These are phyloP conservation scores for Ustilago esculenta DNA, from an alignment of 1,284 basidiomycete species.

Conservation along the genomic window DNA sequence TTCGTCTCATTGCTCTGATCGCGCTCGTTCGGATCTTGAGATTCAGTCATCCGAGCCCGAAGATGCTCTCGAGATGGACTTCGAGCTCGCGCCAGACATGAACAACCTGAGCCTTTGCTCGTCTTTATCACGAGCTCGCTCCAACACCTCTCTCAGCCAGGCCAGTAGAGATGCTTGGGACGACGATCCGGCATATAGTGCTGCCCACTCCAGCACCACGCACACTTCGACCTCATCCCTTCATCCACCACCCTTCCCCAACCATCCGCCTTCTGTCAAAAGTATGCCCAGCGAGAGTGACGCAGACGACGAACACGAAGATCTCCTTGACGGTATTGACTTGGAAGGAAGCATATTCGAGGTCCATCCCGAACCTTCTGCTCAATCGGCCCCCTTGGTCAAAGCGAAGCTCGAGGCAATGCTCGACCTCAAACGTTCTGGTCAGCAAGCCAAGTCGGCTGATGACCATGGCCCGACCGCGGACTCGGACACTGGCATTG, in stretches of 20 bases:
- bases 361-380: neutral
- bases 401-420: slow-evolving; percentile 47
- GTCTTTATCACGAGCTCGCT: slow-evolving; percentile 34
- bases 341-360: slow-evolving; percentile 51
- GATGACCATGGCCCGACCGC: slow-evolving; percentile 1
- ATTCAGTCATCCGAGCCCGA: slow-evolving; percentile 20
- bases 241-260: slow-evolving; percentile 11
- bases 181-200: slow-evolving; percentile 16
- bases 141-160: slow-evolving; percentile 36
- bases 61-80: slow-evolving; percentile 39
- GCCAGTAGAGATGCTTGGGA: slow-evolving; percentile 41
- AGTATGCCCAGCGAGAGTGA: slow-evolving; percentile 45
- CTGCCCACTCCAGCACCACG: slow-evolving; percentile 8
- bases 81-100: slow-evolving; percentile 47
- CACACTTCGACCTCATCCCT: slow-evolving; percentile 25
- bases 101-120: slow-evolving; percentile 48
- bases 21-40: slow-evolving; percentile 33
- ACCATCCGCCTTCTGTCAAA: slow-evolving; percentile 16
- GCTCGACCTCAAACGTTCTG: slow-evolving; percentile 44
- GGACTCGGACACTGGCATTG: slow-evolving; percentile 46
- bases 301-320: slow-evolving; percentile 55
- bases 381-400: slow-evolving; percentile 6
- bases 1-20: slow-evolving; percentile 25
- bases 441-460: neutral
- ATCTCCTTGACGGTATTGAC: slow-evolving; percentile 48